phyloP scores from a whole-genome alignment of 2,329 filamentous ascomycete genomes.

The Lasiodiplodia hormozganensis region DNA sequence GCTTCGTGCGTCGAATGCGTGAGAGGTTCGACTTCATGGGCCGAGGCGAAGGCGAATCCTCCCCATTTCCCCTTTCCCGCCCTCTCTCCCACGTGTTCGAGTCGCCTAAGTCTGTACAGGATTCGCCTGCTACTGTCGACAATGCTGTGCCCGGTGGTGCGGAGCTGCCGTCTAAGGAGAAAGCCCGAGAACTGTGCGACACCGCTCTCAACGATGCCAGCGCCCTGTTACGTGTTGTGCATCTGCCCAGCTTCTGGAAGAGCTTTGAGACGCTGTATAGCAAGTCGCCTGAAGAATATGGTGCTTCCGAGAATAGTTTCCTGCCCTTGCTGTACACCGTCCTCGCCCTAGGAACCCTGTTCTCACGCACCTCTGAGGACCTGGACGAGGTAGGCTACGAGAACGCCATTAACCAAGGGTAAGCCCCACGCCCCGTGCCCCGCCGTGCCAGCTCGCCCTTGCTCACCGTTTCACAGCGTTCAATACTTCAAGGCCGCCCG shows the following conservation, averaged over 20 bases:
- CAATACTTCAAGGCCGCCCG: conserved; percentile 57
- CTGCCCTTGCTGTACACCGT: conserved; percentile 57
- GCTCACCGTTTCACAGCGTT: conserved; percentile 42
- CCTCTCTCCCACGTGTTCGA: conserved; percentile 68
- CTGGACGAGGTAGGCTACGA: conserved; percentile 53
- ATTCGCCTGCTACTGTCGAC: conserved; percentile 65
- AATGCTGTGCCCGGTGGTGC: conserved; percentile 36
- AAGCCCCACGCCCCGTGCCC: conserved; percentile 25
- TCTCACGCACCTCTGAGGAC: conserved; percentile 49
- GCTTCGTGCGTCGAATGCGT: conserved; percentile 85
- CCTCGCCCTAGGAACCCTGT: conserved; percentile 56
- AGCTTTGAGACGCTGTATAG: conserved; percentile 81
- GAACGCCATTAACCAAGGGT: conserved; percentile 56
- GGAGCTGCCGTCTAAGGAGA: conserved; percentile 71
- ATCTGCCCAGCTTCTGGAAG: conserved; percentile 80
- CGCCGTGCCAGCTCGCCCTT: background rate
- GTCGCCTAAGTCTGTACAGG: conserved; percentile 69
- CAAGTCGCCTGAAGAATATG: conserved; percentile 58
- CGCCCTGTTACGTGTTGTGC: conserved; percentile 73
- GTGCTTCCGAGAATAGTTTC: conserved; percentile 54
- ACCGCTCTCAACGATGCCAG: conserved; percentile 69
- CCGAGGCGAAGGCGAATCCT: conserved; percentile 64
- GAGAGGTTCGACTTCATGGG: conserved; percentile 84
- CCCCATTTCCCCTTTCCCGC: conserved; percentile 64
- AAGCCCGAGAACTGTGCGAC: conserved; percentile 64